Base-by-base conservation (phyloP, 2,329 filamentous ascomycete species). In the Sarocladium kiliense region DNA sequence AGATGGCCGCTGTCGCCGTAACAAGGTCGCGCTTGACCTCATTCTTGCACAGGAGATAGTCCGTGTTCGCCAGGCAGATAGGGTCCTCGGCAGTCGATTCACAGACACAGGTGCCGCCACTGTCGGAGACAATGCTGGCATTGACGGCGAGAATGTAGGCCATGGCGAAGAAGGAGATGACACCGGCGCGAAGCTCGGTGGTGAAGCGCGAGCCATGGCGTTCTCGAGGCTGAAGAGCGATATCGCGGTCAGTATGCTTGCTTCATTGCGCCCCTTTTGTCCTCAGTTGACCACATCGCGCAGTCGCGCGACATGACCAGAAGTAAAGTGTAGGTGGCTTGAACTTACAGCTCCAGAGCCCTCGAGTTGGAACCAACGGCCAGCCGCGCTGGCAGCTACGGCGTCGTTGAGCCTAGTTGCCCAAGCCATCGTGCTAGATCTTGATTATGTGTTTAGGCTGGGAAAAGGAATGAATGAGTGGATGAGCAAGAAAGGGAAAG, bases 1-100 rank as follows among this genome's bases (percentile, higher is more conserved):
- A 77, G 58, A 91, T 90, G 36, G 87, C 88, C 42, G 89, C 88
- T 2, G 89, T 93, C 1, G 86, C 88, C 3, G 89, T 92, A 56
- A 92, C 84, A 25, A 91, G 71, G 66, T 93, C 89, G 19, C 86
- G 80, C 66, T 86, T 85, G 63, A 91, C 65, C 58, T 81, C 80
- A 62, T 74, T 66, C 59, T 74, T 72, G 64, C 85, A 88, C 11
- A 47, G 44, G 23, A 47, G 44, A 18, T 47, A 47, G 44, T 47
- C 44, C 4, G 68, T 61, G 63, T 83, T 72, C 55, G 54, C 58
- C 57, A 21, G 53, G 63, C 80, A 85, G 19, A 77, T 66, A 2
- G 70, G 71, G 59, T 84, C 77, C 26, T 74, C 77, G 2, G 66
- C 60, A 23, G 70, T 72, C n/a, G 59, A 56, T 6, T 45, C 11